Evolutionary conservation across 2,329 filamentous ascomycete species (phyloP), one percentile per base, ranked within the genome.

Genomic region (Fusarium denticulatum): DNA sequence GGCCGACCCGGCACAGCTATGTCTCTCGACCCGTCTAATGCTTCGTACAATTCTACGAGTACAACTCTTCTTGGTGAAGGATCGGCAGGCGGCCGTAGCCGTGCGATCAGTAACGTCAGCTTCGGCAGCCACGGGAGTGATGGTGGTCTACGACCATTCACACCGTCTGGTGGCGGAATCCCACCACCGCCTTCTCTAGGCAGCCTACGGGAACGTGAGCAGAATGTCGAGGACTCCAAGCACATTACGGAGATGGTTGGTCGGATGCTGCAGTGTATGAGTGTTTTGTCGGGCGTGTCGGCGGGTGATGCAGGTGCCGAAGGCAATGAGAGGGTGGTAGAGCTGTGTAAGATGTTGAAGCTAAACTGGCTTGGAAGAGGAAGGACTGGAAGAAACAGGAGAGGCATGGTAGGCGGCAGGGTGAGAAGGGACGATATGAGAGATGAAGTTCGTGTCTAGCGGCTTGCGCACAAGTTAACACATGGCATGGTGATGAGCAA

Each of bases 311-410:
- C 86, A 2, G 89, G 89, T 26, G 94, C 97, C 72, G 90, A 92
- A 42, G 88, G 90, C 4, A 94, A 96, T 79, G 88, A 88, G 64
- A 94, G 92, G 82, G 93, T 98, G 78, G 93, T 96, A 70, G 90
- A 95, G 78, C 85, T 99, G 71, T 94, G 93, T 64, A 92, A 94
- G 79, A 91, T 96, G 76, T 85, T 99, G 69, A 99, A 98, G 83
- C 90, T 98, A 78, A 99, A 99, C 82, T 99, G 96, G 96, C 88
- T 99, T 4, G 96, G 96, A 0, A 87, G 96, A 52, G 96, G 96
- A 0, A 86, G 96, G 40, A 98, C 95, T 7, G 96, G 96, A 0
- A 87, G 96, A 72, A 97, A 98, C 81, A 86, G 96, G 60, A 90
- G 94, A 73, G 96, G 96, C 0, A 96, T 98, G 80, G 95, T 98